phyloP scores from a whole-genome alignment of 495 filamentous ascomycete genomes.

The Mytilinidion resinicola region DNA sequence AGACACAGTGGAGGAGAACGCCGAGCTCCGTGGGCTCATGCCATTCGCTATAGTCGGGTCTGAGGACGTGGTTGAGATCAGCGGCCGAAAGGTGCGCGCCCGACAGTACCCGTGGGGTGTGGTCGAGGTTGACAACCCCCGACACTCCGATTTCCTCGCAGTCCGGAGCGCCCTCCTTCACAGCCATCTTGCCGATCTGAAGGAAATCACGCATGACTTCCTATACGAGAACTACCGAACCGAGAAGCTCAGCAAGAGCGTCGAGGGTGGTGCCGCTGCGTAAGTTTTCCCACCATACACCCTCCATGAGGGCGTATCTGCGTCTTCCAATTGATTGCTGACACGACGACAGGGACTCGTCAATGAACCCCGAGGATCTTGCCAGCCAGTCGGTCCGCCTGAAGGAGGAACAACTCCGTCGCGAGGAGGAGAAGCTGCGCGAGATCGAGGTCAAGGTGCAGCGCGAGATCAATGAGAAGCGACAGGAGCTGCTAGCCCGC shows the following conservation, averaged over 20 bases:
- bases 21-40: slow-evolving; percentile 93
- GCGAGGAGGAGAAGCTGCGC: slow-evolving; percentile 98
- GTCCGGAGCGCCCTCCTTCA: slow-evolving; percentile 94
- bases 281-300: slow-evolving; percentile 47
- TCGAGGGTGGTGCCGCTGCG: slow-evolving; percentile 81
- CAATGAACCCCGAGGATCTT: slow-evolving; percentile 95
- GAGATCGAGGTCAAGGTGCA: slow-evolving; percentile 99
- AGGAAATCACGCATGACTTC: slow-evolving; percentile 99
- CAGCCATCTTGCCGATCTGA: slow-evolving; percentile 93
- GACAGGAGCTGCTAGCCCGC: slow-evolving; percentile 93
- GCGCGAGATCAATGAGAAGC: slow-evolving; percentile 99
- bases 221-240: slow-evolving; percentile 99
- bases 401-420: slow-evolving; percentile 97
- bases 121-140: slow-evolving; percentile 97
- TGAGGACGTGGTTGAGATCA: slow-evolving; percentile 90
- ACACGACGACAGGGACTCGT: slow-evolving; percentile 52
- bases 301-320: slow-evolving; percentile 36
- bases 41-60: slow-evolving; percentile 97
- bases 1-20: slow-evolving; percentile 98
- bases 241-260: slow-evolving; percentile 99
- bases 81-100: slow-evolving; percentile 82
- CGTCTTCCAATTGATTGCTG: slow-evolving; percentile 1
- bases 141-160: slow-evolving; percentile 96
- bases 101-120: slow-evolving; percentile 99
- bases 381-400: slow-evolving; percentile 94